Base-by-base conservation (phyloP, 768 basidiomycete genomes). In the Sarcomyxa edulis region DNA sequence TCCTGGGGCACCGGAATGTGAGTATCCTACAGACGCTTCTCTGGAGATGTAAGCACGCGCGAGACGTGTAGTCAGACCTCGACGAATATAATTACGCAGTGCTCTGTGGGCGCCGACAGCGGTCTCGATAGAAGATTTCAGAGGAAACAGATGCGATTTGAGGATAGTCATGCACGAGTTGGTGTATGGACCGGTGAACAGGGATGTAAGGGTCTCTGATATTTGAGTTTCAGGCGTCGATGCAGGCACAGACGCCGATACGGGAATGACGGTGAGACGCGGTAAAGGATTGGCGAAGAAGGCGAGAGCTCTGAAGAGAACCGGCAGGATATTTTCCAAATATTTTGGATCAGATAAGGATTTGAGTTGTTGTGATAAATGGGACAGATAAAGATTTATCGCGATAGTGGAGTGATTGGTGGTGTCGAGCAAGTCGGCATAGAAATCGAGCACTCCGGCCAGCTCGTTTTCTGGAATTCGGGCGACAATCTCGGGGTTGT, bases 221-320 rank as follows among this genome's bases (percentile, higher is more conserved):
- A 86, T 69, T 31, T 64, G 67, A 23, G 75, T 73, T 48, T 87
- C 84, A 11, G 58, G 12, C 58, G 47, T 9, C 23, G 28, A 28
- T 56, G 56, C 42, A 58, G 62, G 42, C n/a, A n/a, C n/a, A n/a
- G n/a, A n/a, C n/a, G 55, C 42, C 37, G 65, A 51, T 25, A 70
- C 54, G 43, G 54, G 54, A 35, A 65, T 64, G 28, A 86, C 64
- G 5, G 81, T 76, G 7, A 90, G 60, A 6, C 81, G 74, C 27
- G 86, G 82, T 11, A 90, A 70, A 2, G 84, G 76, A 3, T 76
- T 71, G 3, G 76, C 65, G 50, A 74, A 83, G 48, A 74, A 78
- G 1, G 81, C 76, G 16, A 84, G 67, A 15, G 72, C 73, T 12
- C 82, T 78, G 51, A 87, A 84, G n/a, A 90, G 72, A 23, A 83